phyloP scores from a whole-genome alignment of 2,329 filamentous ascomycete genomes.

The Diaporthe eres region DNA sequence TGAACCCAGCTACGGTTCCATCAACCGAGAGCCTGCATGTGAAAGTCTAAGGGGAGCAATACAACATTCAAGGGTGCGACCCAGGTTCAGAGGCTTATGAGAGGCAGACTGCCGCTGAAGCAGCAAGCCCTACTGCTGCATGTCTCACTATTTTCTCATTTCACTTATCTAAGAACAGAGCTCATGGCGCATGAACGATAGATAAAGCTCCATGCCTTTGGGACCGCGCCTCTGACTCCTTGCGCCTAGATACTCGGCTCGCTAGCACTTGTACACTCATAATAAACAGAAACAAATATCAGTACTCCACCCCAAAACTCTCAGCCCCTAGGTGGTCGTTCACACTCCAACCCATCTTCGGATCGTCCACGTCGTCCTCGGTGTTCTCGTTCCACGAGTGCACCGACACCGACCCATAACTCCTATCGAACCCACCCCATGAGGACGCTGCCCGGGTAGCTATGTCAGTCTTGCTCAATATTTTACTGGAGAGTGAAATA shows the following conservation, averaged over 20 bases:
- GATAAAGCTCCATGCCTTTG: neutral
- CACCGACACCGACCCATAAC: conserved; percentile 80
- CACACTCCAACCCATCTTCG: conserved; percentile 71
- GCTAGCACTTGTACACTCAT: neutral
- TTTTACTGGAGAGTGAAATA: too few relatives aligned
- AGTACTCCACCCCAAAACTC: neutral
- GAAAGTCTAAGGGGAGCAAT: neutral
- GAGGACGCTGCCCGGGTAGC: conserved; percentile 74
- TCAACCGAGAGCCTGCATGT: neutral
- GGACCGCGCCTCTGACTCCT: neutral
- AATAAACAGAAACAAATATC: too few relatives aligned
- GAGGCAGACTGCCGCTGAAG: neutral
- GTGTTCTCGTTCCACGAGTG: conserved; percentile 82
- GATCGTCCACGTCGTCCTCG: conserved; percentile 74
- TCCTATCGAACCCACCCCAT: conserved; percentile 84
- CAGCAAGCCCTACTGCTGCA: neutral
- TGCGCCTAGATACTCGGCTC: neutral
- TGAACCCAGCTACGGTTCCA: neutral
- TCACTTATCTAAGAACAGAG: neutral
- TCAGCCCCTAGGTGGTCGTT: conserved; percentile 66
- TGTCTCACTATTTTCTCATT: neutral
- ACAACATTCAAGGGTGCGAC: neutral
- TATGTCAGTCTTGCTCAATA: neutral
- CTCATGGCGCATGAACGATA: neutral
- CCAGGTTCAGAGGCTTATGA: neutral